Percentiles rank a stretch among this genome's conserved stretches.
These are phyloP conservation scores for Boletus vinaceobasis DNA, from an alignment of 768 basidiomycete species.

Conservation along the genomic window DNA sequence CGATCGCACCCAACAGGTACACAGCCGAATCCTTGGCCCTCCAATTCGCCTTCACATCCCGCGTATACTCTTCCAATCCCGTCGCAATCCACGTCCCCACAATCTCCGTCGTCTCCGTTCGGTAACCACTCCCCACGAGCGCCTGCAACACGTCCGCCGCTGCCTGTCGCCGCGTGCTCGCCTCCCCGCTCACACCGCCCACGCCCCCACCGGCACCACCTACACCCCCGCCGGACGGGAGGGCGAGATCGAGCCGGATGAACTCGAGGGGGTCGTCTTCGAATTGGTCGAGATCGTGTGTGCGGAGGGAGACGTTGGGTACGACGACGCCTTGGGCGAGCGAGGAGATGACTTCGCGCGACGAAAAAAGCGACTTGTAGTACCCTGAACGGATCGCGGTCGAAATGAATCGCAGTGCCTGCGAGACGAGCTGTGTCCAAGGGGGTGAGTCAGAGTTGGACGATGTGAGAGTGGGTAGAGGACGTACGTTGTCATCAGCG, in stretches of 20 bases:
- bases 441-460: background rate
- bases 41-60: slow-evolving; percentile 66
- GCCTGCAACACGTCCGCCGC: slow-evolving; percentile 96
- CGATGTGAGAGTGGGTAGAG: background rate
- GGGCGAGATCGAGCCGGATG: slow-evolving; percentile 80
- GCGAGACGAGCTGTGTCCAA: slow-evolving; percentile 69
- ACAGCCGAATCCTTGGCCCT: slow-evolving; percentile 92
- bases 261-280: slow-evolving; percentile 97
- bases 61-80: slow-evolving; percentile 66
- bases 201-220: slow-evolving; percentile 37
- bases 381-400: slow-evolving; percentile 87
- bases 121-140: slow-evolving; percentile 75
- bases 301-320: slow-evolving; percentile 86
- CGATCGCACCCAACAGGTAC: slow-evolving; percentile 90
- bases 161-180: slow-evolving; percentile 84
- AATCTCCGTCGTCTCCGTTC: slow-evolving; percentile 82
- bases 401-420: slow-evolving; percentile 87
- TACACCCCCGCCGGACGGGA: slow-evolving; percentile 44
- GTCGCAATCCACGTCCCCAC: slow-evolving; percentile 80
- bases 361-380: slow-evolving; percentile 77
- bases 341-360: slow-evolving; percentile 73
- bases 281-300: slow-evolving; percentile 91
- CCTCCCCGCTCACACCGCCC: slow-evolving; percentile 51
- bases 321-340: slow-evolving; percentile 89
- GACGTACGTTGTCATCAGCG: slow-evolving; percentile 70